Conservation (phyloP, 192 early-diverging fungal genomes). For the Funneliformis geosporum region DNA sequence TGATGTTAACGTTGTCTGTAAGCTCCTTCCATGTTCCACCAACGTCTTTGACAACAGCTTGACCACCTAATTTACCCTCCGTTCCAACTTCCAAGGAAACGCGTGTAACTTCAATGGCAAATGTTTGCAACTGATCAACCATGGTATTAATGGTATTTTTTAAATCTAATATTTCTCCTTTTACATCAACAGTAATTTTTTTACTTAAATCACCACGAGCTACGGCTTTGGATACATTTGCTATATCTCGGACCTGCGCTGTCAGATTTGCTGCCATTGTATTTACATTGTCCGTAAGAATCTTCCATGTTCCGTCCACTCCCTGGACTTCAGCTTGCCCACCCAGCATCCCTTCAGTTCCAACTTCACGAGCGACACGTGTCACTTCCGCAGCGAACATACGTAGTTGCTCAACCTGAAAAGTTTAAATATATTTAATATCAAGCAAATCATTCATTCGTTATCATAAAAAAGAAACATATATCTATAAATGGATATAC, state of each 20-base stretch:
- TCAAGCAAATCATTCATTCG: neutral
- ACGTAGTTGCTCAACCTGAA: conserved; percentile 50
- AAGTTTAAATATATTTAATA: no score
- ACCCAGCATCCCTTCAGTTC: conserved; percentile 53
- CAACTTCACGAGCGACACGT: conserved; percentile 49
- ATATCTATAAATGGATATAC: neutral
- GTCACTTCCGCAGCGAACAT: conserved; percentile 56
- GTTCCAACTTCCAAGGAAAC: conserved; percentile 72
- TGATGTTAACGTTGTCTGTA: conserved; percentile 74
- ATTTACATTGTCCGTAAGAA: conserved; percentile 67
- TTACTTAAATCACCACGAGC: conserved; percentile 57
- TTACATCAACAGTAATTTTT: conserved; percentile 51
- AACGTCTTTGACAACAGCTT: conserved; percentile 63
- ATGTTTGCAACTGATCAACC: conserved; percentile 66
- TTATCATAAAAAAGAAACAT: neutral
- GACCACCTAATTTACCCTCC: conserved; percentile 68
- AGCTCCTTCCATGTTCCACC: conserved; percentile 73
- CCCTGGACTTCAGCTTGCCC: conserved; percentile 56
- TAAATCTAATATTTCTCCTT: conserved; percentile 60
- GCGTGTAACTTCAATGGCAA: conserved; percentile 70
- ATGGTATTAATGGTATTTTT: conserved; percentile 66
- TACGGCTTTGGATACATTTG: conserved; percentile 60
- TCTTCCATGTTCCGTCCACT: conserved; percentile 64
- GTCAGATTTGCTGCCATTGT: conserved; percentile 67
- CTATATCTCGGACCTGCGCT: conserved; percentile 53